phyloP scores from a whole-genome alignment of 768 basidiomycete species.

The Lentinula raphanica region DNA sequence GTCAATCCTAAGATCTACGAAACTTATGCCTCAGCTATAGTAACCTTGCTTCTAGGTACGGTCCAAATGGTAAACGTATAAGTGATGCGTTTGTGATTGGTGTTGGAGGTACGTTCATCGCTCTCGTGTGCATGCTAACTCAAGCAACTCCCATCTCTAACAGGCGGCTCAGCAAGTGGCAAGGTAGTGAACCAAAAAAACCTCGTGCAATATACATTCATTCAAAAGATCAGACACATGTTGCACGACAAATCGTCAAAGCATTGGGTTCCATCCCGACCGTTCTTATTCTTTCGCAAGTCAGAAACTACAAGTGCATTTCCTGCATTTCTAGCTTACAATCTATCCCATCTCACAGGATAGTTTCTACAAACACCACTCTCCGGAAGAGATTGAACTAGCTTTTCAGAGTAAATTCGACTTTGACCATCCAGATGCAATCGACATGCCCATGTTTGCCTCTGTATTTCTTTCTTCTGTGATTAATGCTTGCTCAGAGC shows the following conservation, averaged over 20 bases:
- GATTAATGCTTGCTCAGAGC: not conserved
- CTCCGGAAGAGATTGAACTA: conserved; percentile 71
- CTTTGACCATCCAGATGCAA: conserved; percentile 89
- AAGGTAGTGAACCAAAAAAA: conserved; percentile 47
- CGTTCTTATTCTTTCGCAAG: conserved; percentile 89
- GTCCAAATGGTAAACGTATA: conserved; percentile 63
- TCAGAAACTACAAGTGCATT: conserved; percentile 23
- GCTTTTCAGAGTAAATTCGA: conserved; percentile 80
- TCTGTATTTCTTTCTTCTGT: conserved; percentile 35
- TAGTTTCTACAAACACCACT: conserved; percentile 86
- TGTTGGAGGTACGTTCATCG: conserved; percentile 59
- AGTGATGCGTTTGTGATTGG: conserved; percentile 80
- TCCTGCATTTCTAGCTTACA: not conserved
- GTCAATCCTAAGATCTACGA: conserved; percentile 28
- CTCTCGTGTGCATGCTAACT: not conserved
- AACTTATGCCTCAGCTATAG: not conserved
- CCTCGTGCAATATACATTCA: not conserved
- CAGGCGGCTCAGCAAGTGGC: conserved; percentile 83
- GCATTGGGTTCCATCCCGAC: conserved; percentile 79
- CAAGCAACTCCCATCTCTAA: conserved; percentile 2
- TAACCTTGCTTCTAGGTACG: conserved; percentile 53
- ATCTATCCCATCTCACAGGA: conserved; percentile 45
- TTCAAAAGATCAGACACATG: conserved; percentile 57
- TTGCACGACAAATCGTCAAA: conserved; percentile 76
- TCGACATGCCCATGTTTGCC: conserved; percentile 86